Evolutionary conservation across 2,329 filamentous ascomycete species (phyloP).

Genomic region (Penicillium sp.): DNA sequence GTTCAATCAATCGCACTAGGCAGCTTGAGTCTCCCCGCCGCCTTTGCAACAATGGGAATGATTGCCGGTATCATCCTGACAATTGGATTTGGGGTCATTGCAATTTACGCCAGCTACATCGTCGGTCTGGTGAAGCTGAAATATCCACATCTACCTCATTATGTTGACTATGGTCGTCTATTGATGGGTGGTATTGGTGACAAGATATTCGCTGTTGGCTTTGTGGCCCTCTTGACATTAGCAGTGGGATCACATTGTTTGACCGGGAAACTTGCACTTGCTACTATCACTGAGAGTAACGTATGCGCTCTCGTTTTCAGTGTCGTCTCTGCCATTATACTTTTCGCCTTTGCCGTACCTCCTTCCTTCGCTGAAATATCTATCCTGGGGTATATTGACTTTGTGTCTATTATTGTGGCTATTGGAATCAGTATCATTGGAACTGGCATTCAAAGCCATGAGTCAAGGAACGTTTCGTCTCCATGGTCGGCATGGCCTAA

Average conservation of each 20-base stretch:
- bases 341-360: constrained; percentile 39
- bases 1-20: constrained; percentile 57
- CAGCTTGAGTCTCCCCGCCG: constrained; percentile 50
- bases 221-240: constrained; percentile 48
- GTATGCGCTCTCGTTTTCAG: constrained; percentile 50
- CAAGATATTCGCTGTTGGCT: constrained; percentile 48
- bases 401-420: constrained; percentile 36
- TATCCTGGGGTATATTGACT: constrained; percentile 44
- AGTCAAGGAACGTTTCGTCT: constrained; percentile 28
- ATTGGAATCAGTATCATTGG: constrained; percentile 43
- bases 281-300: constrained; percentile 44
- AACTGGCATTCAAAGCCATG: constrained; percentile 34
- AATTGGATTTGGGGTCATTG: constrained; percentile 44
- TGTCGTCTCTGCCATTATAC: constrained; percentile 46
- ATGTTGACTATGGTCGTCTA: constrained; percentile 49
- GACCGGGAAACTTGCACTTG: constrained; percentile 47
- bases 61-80: constrained; percentile 48
- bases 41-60: constrained; percentile 53
- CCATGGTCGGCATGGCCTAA: constrained; percentile 36
- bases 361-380: constrained; percentile 44
- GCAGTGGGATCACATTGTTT: constrained; percentile 42
- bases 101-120: constrained; percentile 49
- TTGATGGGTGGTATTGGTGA: constrained; percentile 50
- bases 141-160: constrained; percentile 47
- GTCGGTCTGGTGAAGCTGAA: constrained; percentile 45